Percentiles rank a stretch among this genome's conserved stretches.
Conservation (phyloP, 257 asterid genomes). For the Galeopsis tetrahit region DNA sequence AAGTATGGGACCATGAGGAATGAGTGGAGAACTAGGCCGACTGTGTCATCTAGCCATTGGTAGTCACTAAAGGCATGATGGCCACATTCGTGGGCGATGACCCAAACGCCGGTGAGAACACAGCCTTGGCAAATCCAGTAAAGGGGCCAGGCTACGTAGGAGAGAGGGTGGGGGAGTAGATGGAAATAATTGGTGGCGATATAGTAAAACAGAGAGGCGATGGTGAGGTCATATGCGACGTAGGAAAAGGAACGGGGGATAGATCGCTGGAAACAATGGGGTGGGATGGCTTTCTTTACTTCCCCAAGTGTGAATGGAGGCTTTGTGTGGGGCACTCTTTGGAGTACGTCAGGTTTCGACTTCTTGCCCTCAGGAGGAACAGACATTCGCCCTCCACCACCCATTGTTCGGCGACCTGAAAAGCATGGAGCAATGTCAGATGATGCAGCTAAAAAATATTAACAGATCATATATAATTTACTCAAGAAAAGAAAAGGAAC, state of each 20-base stretch:
- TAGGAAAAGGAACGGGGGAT: slow-evolving; percentile 81
- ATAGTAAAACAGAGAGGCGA: slow-evolving; percentile 63
- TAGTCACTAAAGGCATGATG: slow-evolving; percentile 39
- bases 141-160: slow-evolving; percentile 70
- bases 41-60: slow-evolving; percentile 40
- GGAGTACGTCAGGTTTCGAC: slow-evolving; percentile 43
- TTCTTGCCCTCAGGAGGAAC: slow-evolving; percentile 57
- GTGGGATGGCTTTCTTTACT: slow-evolving; percentile 82
- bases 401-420: slow-evolving; percentile 71
- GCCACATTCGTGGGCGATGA: slow-evolving; percentile 38
- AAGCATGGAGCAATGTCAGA: slow-evolving; percentile 2
- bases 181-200: slow-evolving; percentile 66
- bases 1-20: slow-evolving; percentile 52
- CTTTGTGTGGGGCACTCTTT: slow-evolving; percentile 67
- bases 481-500: background rate
- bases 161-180: slow-evolving; percentile 56
- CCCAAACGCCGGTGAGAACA: slow-evolving; percentile 67
- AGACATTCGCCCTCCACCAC: slow-evolving; percentile 85
- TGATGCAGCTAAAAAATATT: background rate
- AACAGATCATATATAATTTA: background rate
- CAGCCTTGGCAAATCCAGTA: slow-evolving; percentile 79
- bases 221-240: slow-evolving; percentile 56
- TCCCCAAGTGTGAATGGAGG: slow-evolving; percentile 82
- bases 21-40: slow-evolving; percentile 50
- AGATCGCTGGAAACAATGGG: slow-evolving; percentile 86